A percentile compares a stretch with the other conserved stretches of the same genome.
These are phyloP conservation scores for Xerophyta viscosa DNA, from an alignment of 106 monocot species.

Conservation along the genomic window DNA sequence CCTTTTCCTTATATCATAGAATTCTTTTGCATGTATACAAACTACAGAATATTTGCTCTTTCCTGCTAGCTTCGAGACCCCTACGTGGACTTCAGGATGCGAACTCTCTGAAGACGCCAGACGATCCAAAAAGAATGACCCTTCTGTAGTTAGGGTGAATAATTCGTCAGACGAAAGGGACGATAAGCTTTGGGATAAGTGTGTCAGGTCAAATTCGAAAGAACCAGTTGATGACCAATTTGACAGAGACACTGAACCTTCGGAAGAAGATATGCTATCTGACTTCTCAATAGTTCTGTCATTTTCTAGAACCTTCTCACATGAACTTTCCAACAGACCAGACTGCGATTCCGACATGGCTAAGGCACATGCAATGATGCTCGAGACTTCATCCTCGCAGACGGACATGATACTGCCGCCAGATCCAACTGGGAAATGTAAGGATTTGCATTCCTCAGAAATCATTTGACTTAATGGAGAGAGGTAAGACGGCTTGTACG, in stretches of 20 bases:
- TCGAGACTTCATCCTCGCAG: slow-evolving; percentile 78
- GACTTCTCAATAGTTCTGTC: slow-evolving; percentile 18
- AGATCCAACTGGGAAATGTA: slow-evolving; percentile 38
- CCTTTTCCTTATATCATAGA: slow-evolving; percentile 55
- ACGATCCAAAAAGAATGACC: slow-evolving; percentile 30
- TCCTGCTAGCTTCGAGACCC: slow-evolving; percentile 21
- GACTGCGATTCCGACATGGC: slow-evolving; percentile 23
- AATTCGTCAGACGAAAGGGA: slow-evolving; percentile 55
- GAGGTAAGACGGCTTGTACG: slow-evolving; percentile 36
- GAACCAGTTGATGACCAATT: slow-evolving; percentile 30
- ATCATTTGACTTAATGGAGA: slow-evolving; percentile 23
- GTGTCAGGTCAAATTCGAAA: slow-evolving; percentile 25
- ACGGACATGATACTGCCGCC: slow-evolving; percentile 52
- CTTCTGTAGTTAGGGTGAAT: slow-evolving; percentile 18
- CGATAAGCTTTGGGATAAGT: slow-evolving; percentile 19
- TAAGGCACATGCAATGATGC: slow-evolving; percentile 77
- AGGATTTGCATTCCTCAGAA: slow-evolving; percentile 16
- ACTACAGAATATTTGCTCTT: slow-evolving; percentile 68
- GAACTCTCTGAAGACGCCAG: slow-evolving; percentile 28
- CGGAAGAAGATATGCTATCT: slow-evolving; percentile 7
- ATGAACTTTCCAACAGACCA: slow-evolving; percentile 5
- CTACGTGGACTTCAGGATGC: slow-evolving; percentile 54
- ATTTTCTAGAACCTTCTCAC: slow-evolving; percentile 15
- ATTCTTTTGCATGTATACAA: slow-evolving; percentile 75
- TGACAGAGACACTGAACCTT: slow-evolving; percentile 25